Base-by-base conservation (phyloP, 176 grass and related monocot species). In the Lolium perenne region DNA sequence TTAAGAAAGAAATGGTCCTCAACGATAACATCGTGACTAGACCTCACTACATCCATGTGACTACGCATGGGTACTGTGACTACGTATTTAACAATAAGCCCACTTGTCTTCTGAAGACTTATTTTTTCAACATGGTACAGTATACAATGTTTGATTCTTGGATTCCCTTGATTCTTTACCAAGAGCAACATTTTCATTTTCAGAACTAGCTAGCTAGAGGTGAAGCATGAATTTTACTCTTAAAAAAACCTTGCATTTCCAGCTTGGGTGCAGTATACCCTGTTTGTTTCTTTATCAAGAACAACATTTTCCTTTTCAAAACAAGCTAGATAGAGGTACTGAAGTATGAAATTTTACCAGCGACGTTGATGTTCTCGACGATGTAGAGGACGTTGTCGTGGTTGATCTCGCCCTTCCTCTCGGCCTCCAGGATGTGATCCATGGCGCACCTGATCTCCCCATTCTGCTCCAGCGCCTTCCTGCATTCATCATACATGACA, bases 321-420 rank as follows among this genome's bases (percentile, higher is more conserved):
- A 38, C 41, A 6, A 43, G 41, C 26, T 6, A 46, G 38, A 7
- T 77, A 38, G 29, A 22, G 18, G 18, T n/a, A n/a, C 5, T 17
- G 20, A 73, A 20, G 4, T 74, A 46, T 49, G 54, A 26, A 14
- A 13, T 60, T 60, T 62, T 88, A 95, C 95, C 95, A 76, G 95
- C 95, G 2, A 97, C 95, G 51, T 97, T 97, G 81, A 97, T 97
- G 91, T 97, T 97, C 86, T 97, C 95, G 17, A 97, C 92, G 85
- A 97, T 97, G 90, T 97, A 97, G 46, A 97, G 95, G 57, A 95
- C 95, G 17, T 97, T 97, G 80, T 97, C 95, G 10, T 95, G 91
- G 82, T 91, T 97, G 87, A 97, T 97, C 83, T 97, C 95, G 32
- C 95, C 95, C 74, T 91, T 97, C 86, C 79, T 90, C 63, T 90